Base-by-base conservation (phyloP, 116 monocot species). In the Iris pallida region DNA sequence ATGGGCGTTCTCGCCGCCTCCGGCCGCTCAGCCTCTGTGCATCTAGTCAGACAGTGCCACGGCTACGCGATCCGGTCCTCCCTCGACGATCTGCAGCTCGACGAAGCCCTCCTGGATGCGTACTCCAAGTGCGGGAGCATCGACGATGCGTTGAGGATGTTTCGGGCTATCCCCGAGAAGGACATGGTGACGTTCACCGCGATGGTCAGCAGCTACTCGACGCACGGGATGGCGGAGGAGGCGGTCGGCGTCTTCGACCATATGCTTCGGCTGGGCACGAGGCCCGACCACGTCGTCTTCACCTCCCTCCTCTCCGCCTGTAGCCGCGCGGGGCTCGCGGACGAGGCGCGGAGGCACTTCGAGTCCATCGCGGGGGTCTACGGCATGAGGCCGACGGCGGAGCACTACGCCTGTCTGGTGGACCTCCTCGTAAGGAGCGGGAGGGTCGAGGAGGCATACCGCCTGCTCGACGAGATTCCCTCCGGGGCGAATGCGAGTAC, bases 381-480 rank as follows among this genome's bases (percentile, higher is more conserved):
- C 69, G 69, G 76, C 8, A 79, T 85, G 8, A 52, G 63, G 52
- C 84, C 83, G 8, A 84, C 84, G 11, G 73, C 75, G 79, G 92
- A 88, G 63, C 83, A 93, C 59, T 86, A 88, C 64, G 68, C 88
- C 2, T 86, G 89, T 56, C 68, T 86, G 45, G 86, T 82, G 4
- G 89, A 93, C 65, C 81, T 93, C 61, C 81, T 93, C 40, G 78
- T 89, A 10, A 60, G 93, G n/a, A 55, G 75, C 42, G 93, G 93
- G 8, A 49, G 52, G 45, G 6, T 93, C 14, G 75, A 61, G 69
- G 84, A 93, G 63, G 93, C 89, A n/a, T 80, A 79, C 41, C 60
- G 71, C 40, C 82, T 89, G 56, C 71, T 83, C 20, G 41, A 47
- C 40, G 75, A 75, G 14, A 84, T 88, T 77, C 88, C 92, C 19